phyloP scores from a whole-genome alignment of 441 rosid genomes.

The Corymbia citriodora region DNA sequence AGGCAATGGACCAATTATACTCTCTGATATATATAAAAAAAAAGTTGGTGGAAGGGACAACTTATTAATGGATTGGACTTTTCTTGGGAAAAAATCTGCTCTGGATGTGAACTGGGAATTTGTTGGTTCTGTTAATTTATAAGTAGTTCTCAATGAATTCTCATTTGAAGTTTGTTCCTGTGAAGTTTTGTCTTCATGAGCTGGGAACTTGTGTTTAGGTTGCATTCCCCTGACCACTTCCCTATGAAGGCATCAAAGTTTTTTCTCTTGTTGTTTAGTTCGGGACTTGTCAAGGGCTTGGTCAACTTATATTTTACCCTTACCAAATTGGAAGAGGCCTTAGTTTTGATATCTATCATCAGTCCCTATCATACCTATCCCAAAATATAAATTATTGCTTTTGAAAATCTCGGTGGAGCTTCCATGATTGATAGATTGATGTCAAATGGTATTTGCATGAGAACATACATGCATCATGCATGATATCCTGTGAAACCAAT shows the following conservation, averaged over 20 bases:
- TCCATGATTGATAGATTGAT: background rate
- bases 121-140: background rate
- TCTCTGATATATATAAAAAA: background rate
- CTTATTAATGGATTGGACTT: background rate
- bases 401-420: background rate
- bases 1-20: background rate
- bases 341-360: background rate
- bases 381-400: background rate
- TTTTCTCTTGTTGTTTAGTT: background rate
- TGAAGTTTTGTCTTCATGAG: background rate
- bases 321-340: background rate
- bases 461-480: background rate
- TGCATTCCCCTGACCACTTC: background rate
- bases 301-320: background rate
- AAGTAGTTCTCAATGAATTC: background rate
- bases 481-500: background rate
- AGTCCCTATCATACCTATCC: background rate
- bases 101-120: background rate
- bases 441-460: background rate
- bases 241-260: background rate
- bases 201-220: background rate
- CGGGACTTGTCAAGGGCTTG: background rate
- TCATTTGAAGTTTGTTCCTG: background rate
- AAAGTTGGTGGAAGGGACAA: background rate
- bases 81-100: background rate